phyloP scores from a whole-genome alignment of 371 early-diverging fungal genomes.

The Lichtheimia ornata region DNA sequence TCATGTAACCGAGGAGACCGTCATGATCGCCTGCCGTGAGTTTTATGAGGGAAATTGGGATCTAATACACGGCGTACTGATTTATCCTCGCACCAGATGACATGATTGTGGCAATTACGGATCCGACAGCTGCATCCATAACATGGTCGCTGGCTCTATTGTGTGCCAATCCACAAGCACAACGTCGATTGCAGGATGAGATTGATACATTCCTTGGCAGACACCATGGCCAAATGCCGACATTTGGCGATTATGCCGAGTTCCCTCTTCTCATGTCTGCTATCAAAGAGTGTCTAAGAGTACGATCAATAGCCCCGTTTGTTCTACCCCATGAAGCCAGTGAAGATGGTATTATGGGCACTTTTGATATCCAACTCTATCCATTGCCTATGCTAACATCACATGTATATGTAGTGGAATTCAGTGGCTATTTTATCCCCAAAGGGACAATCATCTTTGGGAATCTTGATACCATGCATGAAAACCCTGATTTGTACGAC shows the following conservation, averaged over 20 bases:
- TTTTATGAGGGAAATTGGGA: too few relatives aligned
- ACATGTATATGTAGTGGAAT: conserved; percentile 2
- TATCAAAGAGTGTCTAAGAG: conserved; percentile 22
- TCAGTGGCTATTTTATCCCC: conserved; percentile 12
- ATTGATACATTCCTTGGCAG: conserved; percentile 13
- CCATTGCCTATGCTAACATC: neutral
- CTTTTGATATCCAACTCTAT: neutral
- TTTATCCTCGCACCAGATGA: conserved; percentile 5
- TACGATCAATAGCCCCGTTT: conserved; percentile 4
- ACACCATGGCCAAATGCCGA: conserved; percentile 13
- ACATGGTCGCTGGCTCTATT: conserved; percentile 18
- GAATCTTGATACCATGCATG: conserved; percentile 13
- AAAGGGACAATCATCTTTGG: conserved; percentile 10
- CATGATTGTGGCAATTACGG: conserved; percentile 14
- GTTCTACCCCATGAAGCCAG: conserved; percentile 13
- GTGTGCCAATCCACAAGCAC: conserved; percentile 15
- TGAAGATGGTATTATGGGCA: conserved; percentile 12
- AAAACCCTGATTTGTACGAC: conserved; percentile 8
- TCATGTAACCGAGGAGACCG: too few relatives aligned
- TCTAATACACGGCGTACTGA: too few relatives aligned
- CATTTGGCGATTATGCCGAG: conserved; percentile 14
- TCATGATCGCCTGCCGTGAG: neutral
- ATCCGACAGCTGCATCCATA: conserved; percentile 12
- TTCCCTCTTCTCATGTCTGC: conserved; percentile 17
- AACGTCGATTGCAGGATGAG: conserved; percentile 11